Percentiles rank a stretch among this genome's conserved stretches.
Evolutionary conservation across 2,329 filamentous ascomycete species (phyloP).

Genomic region (Xylaria sp.): DNA sequence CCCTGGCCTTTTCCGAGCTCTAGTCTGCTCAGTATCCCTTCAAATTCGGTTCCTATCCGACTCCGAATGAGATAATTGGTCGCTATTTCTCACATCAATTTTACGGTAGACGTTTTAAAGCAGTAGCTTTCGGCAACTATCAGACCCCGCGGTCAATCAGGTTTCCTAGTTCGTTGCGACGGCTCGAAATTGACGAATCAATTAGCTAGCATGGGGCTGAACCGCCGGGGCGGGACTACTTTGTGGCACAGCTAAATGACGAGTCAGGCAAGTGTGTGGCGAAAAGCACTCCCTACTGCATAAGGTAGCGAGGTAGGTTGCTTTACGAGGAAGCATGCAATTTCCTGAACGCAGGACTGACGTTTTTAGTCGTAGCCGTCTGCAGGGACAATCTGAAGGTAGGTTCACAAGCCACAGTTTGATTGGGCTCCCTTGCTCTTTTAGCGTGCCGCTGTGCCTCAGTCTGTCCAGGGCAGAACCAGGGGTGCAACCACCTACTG

Average conservation of each 20-base stretch:
- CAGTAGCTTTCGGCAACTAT: neutral
- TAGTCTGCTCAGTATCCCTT: neutral
- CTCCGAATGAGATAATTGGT: neutral
- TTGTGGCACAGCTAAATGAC: neutral
- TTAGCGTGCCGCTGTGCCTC: neutral
- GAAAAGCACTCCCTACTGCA: neutral
- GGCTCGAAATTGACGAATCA: neutral
- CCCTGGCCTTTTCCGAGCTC: conserved; percentile 4
- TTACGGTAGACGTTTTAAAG: neutral
- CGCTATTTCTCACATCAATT: neutral
- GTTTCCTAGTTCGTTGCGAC: neutral
- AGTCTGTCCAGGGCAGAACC: too few species aligned
- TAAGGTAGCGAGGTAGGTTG: neutral
- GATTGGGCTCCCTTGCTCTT: neutral
- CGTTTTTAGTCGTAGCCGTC: neutral
- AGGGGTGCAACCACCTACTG: neutral
- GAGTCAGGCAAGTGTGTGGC: neutral
- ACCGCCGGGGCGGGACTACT: conserved; percentile 10
- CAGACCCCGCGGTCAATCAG: neutral
- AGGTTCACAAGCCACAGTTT: conserved; percentile 8
- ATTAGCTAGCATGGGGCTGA: conserved; percentile 8
- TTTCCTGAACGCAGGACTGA: neutral
- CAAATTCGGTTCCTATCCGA: neutral
- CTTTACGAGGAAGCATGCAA: neutral
- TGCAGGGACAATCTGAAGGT: neutral